Conservation (phyloP, 305 asterid species). For the Lippia alba region DNA sequence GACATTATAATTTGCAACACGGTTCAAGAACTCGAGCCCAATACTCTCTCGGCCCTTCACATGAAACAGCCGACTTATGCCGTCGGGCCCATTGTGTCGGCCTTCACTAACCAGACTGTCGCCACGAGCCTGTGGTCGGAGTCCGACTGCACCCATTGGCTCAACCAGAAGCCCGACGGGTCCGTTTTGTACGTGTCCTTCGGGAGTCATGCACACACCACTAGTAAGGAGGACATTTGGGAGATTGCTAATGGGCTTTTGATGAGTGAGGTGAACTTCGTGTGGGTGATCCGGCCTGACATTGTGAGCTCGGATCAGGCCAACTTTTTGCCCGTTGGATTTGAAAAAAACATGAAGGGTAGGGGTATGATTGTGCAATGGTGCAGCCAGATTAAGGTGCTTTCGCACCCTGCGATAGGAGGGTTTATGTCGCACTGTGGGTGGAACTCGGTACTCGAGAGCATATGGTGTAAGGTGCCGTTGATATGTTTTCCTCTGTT, state of each 20-base stretch:
- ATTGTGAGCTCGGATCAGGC: conserved; percentile 67
- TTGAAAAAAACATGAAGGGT: conserved; percentile 43
- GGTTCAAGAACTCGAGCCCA: conserved; percentile 66
- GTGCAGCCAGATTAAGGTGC: conserved; percentile 70
- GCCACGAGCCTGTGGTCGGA: conserved; percentile 75
- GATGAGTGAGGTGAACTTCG: conserved; percentile 58
- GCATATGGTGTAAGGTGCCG: conserved; percentile 74
- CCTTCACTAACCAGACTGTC: conserved; percentile 46
- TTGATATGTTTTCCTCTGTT: conserved; percentile 69
- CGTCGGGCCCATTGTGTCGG: conserved; percentile 70
- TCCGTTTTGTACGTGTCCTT: conserved; percentile 83
- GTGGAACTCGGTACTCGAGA: conserved; percentile 86
- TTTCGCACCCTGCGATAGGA: conserved; percentile 74
- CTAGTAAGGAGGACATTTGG: conserved; percentile 53
- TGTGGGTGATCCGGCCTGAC: conserved; percentile 85
- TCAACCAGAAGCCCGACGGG: conserved; percentile 53
- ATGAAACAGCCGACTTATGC: conserved; percentile 62
- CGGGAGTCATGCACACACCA: conserved; percentile 74
- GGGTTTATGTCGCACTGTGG: conserved; percentile 87
- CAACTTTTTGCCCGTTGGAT: conserved; percentile 60
- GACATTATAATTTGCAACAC: conserved; percentile 82
- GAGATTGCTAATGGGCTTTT: conserved; percentile 75
- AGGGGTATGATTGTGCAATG: conserved; percentile 74
- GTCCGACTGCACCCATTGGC: conserved; percentile 80
- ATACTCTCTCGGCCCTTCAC: conserved; percentile 59